phyloP scores from a whole-genome alignment of 805 yeast genomes.

The Metschnikowia proteae region DNA sequence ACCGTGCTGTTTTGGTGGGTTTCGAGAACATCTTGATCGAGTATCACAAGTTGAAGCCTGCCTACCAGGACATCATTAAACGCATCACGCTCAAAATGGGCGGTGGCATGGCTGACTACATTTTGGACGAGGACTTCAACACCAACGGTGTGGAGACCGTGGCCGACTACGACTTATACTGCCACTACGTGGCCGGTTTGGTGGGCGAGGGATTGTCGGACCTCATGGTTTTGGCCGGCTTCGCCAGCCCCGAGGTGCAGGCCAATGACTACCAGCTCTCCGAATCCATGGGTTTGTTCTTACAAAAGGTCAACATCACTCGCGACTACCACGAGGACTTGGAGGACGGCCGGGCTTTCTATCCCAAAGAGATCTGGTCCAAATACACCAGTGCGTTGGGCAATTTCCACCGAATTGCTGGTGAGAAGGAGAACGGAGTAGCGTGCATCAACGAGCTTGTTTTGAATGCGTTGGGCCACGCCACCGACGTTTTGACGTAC shows the following conservation, averaged over 20 bases:
- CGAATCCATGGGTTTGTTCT: constrained; percentile 89
- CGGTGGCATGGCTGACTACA: constrained; percentile 95
- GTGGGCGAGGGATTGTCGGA: constrained; percentile 95
- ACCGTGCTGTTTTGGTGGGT: constrained; percentile 74
- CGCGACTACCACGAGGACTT: constrained; percentile 93
- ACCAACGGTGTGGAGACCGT: constrained; percentile 73
- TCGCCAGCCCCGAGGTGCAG: constrained; percentile 51
- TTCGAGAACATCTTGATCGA: constrained; percentile 68
- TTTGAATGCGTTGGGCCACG: constrained; percentile 73
- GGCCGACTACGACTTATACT: constrained; percentile 82
- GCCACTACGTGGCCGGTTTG: constrained; percentile 96
- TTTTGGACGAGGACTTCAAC: constrained; percentile 72
- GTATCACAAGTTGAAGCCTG: constrained; percentile 67
- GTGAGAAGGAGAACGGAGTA: constrained; percentile 56
- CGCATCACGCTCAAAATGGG: constrained; percentile 88
- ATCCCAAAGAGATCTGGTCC: constrained; percentile 94
- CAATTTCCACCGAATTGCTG: constrained; percentile 47
- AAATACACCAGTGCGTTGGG: constrained; percentile 65
- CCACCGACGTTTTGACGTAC: constrained; percentile 69
- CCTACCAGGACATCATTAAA: constrained; percentile 72
- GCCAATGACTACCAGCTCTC: constrained; percentile 53
- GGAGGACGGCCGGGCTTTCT: constrained; percentile 87
- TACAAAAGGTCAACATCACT: constrained; percentile 94
- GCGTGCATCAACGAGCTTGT: constrained; percentile 80
- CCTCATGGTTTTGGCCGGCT: constrained; percentile 70